These are phyloP conservation scores for Vigna unguiculata DNA, from an alignment of 306 rosid genomes.

Conservation along the genomic window DNA sequence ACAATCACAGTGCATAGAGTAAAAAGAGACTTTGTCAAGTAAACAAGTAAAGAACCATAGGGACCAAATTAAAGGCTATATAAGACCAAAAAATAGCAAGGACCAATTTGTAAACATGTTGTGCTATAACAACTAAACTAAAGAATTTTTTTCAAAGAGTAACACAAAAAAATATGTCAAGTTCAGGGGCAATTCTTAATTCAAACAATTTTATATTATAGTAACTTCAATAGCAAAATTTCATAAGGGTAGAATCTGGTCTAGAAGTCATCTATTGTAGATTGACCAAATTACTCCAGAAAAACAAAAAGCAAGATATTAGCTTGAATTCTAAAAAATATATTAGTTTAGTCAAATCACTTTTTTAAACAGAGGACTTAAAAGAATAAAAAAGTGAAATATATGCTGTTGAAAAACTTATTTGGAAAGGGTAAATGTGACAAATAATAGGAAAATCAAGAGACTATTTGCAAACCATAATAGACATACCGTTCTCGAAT, in stretches of 20 bases:
- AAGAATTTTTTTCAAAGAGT: background rate
- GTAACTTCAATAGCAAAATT: slow-evolving; percentile 20
- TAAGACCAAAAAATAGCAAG: background rate
- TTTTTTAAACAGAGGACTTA: slow-evolving; percentile 7
- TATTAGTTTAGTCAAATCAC: background rate
- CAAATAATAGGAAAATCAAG: slow-evolving; percentile 4
- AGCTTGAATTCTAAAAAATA: background rate
- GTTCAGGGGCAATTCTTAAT: background rate
- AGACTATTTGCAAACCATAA: slow-evolving; percentile 41
- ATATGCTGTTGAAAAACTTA: background rate
- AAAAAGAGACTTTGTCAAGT: background rate
- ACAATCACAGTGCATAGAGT: background rate
- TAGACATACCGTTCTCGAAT: slow-evolving; percentile 75
- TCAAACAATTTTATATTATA: background rate
- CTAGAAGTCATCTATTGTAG: slow-evolving; percentile 7
- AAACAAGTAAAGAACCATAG: background rate
- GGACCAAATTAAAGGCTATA: background rate
- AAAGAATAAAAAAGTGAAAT: slow-evolving; percentile 13
- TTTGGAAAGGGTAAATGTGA: slow-evolving; percentile 34
- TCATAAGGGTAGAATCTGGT: background rate
- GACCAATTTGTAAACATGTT: background rate
- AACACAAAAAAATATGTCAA: background rate
- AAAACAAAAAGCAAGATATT: slow-evolving; percentile 1
- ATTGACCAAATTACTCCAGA: slow-evolving; percentile 25
- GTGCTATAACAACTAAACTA: background rate